Conservation (phyloP, 169 alveolate genomes). For the Sarcocystis neurona region DNA sequence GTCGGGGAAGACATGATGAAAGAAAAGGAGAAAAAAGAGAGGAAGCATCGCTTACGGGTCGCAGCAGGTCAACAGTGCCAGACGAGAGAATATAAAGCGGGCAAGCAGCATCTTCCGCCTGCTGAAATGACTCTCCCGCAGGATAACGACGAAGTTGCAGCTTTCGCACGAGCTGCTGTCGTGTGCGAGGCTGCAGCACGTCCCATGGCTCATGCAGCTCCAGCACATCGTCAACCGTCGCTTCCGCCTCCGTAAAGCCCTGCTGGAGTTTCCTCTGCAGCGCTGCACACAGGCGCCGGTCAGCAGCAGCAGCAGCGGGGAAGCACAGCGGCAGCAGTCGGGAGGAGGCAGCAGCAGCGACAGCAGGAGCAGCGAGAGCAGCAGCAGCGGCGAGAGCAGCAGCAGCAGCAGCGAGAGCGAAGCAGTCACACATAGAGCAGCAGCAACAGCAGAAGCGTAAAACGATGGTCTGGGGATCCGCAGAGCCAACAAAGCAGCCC, state of each 20-base stretch:
- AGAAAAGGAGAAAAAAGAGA: too few species aligned
- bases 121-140: slow-evolving; percentile 41
- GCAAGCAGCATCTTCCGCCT: slow-evolving; percentile 50
- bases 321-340: too few species aligned
- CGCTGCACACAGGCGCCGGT: neutral
- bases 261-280: slow-evolving; percentile 5
- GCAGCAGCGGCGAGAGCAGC: too few species aligned
- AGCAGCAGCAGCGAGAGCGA: too few species aligned
- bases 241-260: slow-evolving; percentile 52
- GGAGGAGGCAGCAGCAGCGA: too few species aligned
- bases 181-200: slow-evolving; percentile 46
- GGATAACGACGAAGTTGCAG: slow-evolving; percentile 32
- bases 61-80: slow-evolving; percentile 47
- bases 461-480: too few species aligned
- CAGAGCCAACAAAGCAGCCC: too few species aligned
- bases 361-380: too few species aligned
- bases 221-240: slow-evolving; percentile 56
- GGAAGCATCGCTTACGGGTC: slow-evolving; percentile 49
- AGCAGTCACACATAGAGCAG: too few species aligned
- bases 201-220: slow-evolving; percentile 49
- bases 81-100: slow-evolving; percentile 47
- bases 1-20: too few species aligned
- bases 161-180: slow-evolving; percentile 48
- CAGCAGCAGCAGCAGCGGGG: slow-evolving; percentile 42
- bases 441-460: too few species aligned